Evolutionary conservation across 805 yeast species (phyloP).

Genomic region (Suhomyces sp.): DNA sequence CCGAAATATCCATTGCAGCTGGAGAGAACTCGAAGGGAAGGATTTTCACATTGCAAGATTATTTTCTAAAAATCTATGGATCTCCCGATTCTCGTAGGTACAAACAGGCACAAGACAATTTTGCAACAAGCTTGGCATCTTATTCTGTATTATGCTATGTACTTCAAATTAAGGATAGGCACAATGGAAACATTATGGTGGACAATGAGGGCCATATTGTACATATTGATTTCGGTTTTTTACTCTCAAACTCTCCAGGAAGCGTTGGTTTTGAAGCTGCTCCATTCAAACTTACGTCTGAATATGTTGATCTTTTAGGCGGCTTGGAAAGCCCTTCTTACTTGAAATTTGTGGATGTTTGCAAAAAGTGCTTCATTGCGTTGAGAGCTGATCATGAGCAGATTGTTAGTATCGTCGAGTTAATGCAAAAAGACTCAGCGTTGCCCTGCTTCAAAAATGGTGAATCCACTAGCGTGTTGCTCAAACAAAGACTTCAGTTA

Average conservation of each 20-base stretch:
- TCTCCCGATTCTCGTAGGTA: slow-evolving; percentile 51
- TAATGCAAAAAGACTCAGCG: slow-evolving; percentile 89
- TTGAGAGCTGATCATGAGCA: slow-evolving; percentile 72
- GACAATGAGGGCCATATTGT: slow-evolving; percentile 94
- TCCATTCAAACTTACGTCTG: slow-evolving; percentile 88
- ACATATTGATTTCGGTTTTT: slow-evolving; percentile 93
- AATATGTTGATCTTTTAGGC: slow-evolving; percentile 84
- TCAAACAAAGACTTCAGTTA: slow-evolving; percentile 79
- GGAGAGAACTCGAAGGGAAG: slow-evolving; percentile 71
- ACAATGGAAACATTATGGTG: slow-evolving; percentile 95
- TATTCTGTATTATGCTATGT: slow-evolving; percentile 89
- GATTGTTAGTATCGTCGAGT: slow-evolving; percentile 77
- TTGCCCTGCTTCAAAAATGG: slow-evolving; percentile 93
- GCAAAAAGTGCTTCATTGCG: slow-evolving; percentile 71
- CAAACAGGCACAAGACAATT: slow-evolving; percentile 76
- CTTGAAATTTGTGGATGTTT: slow-evolving; percentile 55
- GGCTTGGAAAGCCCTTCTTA: slow-evolving; percentile 67
- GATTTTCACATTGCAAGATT: slow-evolving; percentile 73
- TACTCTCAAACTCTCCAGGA: slow-evolving; percentile 93
- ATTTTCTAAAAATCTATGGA: slow-evolving; percentile 77
- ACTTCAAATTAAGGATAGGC: slow-evolving; percentile 92
- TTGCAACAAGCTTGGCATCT: slow-evolving; percentile 83
- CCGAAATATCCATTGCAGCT: slow-evolving; percentile 63
- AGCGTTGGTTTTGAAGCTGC: slow-evolving; percentile 97
- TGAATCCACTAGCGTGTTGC: slow-evolving; percentile 70